Evolutionary conservation across 345 rosid species (phyloP).

Genomic region (Corymbia maculata): DNA sequence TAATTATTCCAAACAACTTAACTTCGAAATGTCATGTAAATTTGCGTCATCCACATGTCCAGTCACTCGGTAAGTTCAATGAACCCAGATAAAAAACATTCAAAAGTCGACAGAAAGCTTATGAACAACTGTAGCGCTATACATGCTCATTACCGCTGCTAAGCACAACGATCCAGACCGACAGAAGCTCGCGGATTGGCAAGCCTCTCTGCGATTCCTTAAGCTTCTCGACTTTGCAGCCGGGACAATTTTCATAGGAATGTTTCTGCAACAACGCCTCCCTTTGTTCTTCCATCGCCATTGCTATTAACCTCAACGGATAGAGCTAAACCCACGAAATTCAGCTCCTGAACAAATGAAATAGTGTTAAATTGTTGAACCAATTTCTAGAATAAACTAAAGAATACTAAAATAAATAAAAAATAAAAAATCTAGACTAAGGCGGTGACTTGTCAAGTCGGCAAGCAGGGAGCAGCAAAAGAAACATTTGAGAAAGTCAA

Average conservation of each 20-base stretch:
- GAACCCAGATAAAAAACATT: background rate
- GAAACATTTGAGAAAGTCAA: too few relatives aligned
- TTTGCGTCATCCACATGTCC: background rate
- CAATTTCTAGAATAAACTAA: too few relatives aligned
- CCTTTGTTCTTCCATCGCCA: conserved; percentile 9
- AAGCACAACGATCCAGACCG: conserved; percentile 72
- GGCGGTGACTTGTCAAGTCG: too few relatives aligned
- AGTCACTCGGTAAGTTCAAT: background rate
- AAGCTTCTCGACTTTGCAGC: conserved; percentile 62
- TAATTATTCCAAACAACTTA: background rate
- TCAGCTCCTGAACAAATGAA: conserved; percentile 49
- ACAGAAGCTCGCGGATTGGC: conserved; percentile 48
- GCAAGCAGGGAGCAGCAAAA: too few relatives aligned
- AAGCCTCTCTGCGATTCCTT: conserved; percentile 44
- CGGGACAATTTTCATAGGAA: conserved; percentile 64
- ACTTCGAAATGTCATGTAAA: background rate
- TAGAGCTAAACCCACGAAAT: background rate
- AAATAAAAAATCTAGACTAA: too few relatives aligned
- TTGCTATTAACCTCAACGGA: background rate
- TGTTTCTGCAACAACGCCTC: conserved; percentile 34
- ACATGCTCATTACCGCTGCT: conserved; percentile 30
- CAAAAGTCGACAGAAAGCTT: background rate
- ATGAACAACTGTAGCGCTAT: background rate
- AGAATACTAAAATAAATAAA: too few relatives aligned
- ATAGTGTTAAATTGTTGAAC: too few relatives aligned